These are phyloP conservation scores for Tylopilus sp. DNA, from an alignment of 768 basidiomycete genomes.

Conservation along the genomic window DNA sequence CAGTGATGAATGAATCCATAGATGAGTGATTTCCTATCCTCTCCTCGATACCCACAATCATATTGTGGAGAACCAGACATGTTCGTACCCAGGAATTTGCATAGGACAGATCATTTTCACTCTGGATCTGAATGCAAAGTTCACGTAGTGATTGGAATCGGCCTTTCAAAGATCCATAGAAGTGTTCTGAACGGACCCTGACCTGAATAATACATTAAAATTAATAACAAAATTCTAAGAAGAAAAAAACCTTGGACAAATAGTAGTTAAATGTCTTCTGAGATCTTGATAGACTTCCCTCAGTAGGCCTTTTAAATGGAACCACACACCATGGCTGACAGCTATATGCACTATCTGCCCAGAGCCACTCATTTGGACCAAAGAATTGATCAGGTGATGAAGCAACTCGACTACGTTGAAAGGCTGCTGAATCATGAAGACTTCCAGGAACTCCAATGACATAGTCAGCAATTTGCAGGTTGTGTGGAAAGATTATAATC, in stretches of 20 bases:
- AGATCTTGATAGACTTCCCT: constrained; percentile 7
- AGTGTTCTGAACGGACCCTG: not conserved
- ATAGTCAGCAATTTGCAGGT: constrained; percentile 1
- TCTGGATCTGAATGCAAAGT: not conserved
- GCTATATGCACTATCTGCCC: constrained; percentile 16
- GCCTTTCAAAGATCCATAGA: not conserved
- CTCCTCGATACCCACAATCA: no score
- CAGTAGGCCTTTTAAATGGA: constrained; percentile 24
- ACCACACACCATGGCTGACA: constrained; percentile 22
- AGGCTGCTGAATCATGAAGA: constrained; percentile 9
- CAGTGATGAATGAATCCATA: no score
- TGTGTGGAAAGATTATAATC: not conserved
- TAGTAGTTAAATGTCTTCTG: constrained; percentile 24
- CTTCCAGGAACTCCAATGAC: constrained; percentile 12
- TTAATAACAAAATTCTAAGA: not conserved
- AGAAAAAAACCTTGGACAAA: constrained; percentile 16
- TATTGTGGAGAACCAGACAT: no score
- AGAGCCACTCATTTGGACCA: constrained; percentile 11
- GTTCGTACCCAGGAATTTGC: no score
- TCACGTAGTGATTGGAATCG: not conserved
- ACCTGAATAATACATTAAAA: not conserved
- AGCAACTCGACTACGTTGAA: not conserved
- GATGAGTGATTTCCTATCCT: no score
- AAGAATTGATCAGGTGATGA: not conserved
- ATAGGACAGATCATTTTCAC: not conserved